Evolutionary conservation across 257 asterid genomes (phyloP).

Genomic region (Scutellaria barbata): DNA sequence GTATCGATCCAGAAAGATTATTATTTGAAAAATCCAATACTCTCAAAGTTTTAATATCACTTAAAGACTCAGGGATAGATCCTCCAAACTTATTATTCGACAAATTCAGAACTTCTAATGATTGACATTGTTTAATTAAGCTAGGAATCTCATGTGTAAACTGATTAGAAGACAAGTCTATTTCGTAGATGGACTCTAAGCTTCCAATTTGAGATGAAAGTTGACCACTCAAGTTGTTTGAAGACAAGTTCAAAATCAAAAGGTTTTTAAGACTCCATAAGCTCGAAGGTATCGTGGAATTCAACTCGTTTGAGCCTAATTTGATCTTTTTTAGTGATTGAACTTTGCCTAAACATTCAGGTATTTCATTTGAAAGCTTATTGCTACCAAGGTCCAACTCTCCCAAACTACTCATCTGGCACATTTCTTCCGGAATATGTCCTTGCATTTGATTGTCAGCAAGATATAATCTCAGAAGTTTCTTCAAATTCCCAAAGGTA

Average conservation of each 20-base stretch:
- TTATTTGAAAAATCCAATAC: neutral
- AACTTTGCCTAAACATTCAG: conserved; percentile 38
- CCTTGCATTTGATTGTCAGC: conserved; percentile 29
- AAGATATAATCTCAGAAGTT: neutral
- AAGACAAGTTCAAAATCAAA: conserved; percentile 28
- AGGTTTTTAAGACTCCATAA: conserved; percentile 38
- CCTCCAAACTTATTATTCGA: conserved; percentile 24
- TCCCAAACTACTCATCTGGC: conserved; percentile 26
- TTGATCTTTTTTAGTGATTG: conserved; percentile 21
- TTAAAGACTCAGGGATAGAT: conserved; percentile 23
- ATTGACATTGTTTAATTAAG: neutral
- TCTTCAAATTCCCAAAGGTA: neutral
- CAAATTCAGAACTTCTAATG: neutral
- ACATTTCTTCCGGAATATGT: conserved; percentile 23
- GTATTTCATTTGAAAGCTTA: conserved; percentile 36
- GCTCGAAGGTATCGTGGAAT: conserved; percentile 35
- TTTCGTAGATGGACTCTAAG: neutral
- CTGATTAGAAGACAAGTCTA: conserved; percentile 2
- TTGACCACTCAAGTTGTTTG: conserved; percentile 25
- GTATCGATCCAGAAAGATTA: conserved; percentile 14
- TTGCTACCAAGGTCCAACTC: conserved; percentile 30
- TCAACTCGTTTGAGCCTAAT: conserved; percentile 34
- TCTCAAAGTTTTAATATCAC: neutral
- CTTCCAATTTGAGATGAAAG: conserved; percentile 3
- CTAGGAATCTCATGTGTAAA: conserved; percentile 11